Percentiles rank a stretch among this genome's conserved stretches.
phyloP scores from a whole-genome alignment of 2,329 filamentous ascomycete genomes.

The Hymenotorrendiella dingleyae region DNA sequence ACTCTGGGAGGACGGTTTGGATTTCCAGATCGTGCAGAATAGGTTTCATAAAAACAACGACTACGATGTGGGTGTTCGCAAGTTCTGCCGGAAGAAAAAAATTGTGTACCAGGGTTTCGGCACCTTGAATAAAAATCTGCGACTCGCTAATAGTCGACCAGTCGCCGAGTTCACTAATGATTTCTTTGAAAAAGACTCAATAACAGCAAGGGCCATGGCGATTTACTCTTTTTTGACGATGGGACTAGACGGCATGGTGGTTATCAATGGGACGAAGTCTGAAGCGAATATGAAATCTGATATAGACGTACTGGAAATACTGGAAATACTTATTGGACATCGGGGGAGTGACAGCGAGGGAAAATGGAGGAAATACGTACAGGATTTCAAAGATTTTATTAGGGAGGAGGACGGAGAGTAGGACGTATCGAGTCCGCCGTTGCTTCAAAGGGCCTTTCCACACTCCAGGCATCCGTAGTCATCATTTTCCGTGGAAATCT shows the following conservation, averaged over 20 bases:
- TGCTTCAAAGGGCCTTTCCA: too few species aligned
- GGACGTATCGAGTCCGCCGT: too few species aligned
- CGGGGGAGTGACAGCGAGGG: constrained; percentile 35
- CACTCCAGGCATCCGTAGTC: too few species aligned
- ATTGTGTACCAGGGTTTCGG: constrained; percentile 56
- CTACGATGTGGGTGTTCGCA: constrained; percentile 56
- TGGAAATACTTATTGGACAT: constrained; percentile 35
- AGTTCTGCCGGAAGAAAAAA: constrained; percentile 44
- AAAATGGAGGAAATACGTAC: constrained; percentile 4
- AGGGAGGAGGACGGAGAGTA: too few species aligned
- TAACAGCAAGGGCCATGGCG: constrained; percentile 42
- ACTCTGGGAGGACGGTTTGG: too few species aligned
- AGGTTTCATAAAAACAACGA: constrained; percentile 56
- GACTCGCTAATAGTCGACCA: constrained; percentile 39
- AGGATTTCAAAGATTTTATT: constrained; percentile 4
- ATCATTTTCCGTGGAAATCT: too few species aligned
- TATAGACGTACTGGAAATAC: constrained; percentile 37
- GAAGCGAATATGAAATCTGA: constrained; percentile 46
- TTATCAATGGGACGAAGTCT: constrained; percentile 53
- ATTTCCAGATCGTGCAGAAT: constrained; percentile 60
- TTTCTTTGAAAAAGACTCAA: constrained; percentile 35
- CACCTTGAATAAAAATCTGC: constrained; percentile 54
- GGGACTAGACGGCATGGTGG: constrained; percentile 40
- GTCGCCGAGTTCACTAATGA: constrained; percentile 50
- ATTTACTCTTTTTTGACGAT: constrained; percentile 53